Percentiles rank a stretch among this genome's conserved stretches.
phyloP scores from a whole-genome alignment of 2,329 filamentous ascomycete genomes.

The Phoma sp. region DNA sequence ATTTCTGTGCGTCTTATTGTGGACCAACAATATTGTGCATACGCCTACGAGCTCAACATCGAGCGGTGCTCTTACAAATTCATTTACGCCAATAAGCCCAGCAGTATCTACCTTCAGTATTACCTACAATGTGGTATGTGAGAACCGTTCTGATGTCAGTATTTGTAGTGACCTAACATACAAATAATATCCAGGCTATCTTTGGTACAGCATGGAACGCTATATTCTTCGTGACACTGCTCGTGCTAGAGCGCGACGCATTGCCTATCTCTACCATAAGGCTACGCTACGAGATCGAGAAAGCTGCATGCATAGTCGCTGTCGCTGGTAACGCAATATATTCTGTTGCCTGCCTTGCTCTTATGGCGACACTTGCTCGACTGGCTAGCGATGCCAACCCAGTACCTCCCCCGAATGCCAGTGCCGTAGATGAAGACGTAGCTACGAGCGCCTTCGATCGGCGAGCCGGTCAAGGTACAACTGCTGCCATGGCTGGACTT shows the following conservation, averaged over 20 bases:
- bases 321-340: background rate
- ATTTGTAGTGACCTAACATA: background rate
- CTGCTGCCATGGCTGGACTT: background rate
- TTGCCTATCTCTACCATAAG: background rate
- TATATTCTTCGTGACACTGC: background rate
- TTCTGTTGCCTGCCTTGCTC: background rate
- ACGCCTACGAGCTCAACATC: background rate
- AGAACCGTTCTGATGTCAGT: background rate
- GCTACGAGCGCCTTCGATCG: background rate
- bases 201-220: conserved; percentile 2
- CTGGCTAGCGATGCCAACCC: background rate
- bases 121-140: background rate
- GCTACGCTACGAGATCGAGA: background rate
- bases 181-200: background rate
- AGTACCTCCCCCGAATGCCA: too few species aligned
- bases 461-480: background rate
- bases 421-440: background rate
- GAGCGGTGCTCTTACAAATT: background rate
- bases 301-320: background rate
- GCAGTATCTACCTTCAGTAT: background rate
- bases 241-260: background rate
- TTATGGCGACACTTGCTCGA: background rate
- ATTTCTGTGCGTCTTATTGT: background rate
- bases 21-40: background rate
- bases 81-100: background rate